Conservation (phyloP, 2,329 filamentous ascomycete species). For the Aspergillus latus region DNA sequence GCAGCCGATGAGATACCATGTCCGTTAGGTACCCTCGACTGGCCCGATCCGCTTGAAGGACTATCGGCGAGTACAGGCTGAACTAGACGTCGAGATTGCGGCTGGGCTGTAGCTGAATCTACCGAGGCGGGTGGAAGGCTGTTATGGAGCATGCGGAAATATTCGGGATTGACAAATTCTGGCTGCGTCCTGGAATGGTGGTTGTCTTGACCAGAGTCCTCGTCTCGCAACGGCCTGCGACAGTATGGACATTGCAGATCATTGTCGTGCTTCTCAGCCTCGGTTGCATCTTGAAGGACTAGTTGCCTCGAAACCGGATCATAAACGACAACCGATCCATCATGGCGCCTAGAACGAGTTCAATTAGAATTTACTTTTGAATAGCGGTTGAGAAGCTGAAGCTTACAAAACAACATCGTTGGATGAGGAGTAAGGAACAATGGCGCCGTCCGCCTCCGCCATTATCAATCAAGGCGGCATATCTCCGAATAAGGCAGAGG, state of each 20-base stretch:
- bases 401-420: slow-evolving; percentile 50
- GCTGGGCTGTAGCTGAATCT: slow-evolving; percentile 36
- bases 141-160: slow-evolving; percentile 86
- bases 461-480: slow-evolving; percentile 26
- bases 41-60: slow-evolving; percentile 52
- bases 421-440: slow-evolving; percentile 43
- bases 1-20: slow-evolving; percentile 81
- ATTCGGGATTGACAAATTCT: slow-evolving; percentile 83
- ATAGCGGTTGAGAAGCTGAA: neutral
- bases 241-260: slow-evolving; percentile 82
- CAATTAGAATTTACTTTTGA: slow-evolving; percentile 16
- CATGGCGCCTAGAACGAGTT: slow-evolving; percentile 69
- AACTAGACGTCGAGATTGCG: slow-evolving; percentile 51
- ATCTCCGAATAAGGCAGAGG: slow-evolving; percentile 15
- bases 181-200: slow-evolving; percentile 45
- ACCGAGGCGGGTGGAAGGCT: slow-evolving; percentile 54
- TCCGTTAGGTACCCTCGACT: slow-evolving; percentile 47
- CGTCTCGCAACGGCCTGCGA: slow-evolving; percentile 67
- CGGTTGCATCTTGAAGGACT: slow-evolving; percentile 67
- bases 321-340: slow-evolving; percentile 87
- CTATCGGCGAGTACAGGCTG: slow-evolving; percentile 47
- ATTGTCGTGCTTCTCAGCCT: slow-evolving; percentile 37
- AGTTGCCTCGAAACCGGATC: slow-evolving; percentile 83
- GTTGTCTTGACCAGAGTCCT: slow-evolving; percentile 40
- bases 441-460: slow-evolving; percentile 36